Base-by-base conservation (phyloP, 108 stramenopile species). In the Seminavis robusta region DNA sequence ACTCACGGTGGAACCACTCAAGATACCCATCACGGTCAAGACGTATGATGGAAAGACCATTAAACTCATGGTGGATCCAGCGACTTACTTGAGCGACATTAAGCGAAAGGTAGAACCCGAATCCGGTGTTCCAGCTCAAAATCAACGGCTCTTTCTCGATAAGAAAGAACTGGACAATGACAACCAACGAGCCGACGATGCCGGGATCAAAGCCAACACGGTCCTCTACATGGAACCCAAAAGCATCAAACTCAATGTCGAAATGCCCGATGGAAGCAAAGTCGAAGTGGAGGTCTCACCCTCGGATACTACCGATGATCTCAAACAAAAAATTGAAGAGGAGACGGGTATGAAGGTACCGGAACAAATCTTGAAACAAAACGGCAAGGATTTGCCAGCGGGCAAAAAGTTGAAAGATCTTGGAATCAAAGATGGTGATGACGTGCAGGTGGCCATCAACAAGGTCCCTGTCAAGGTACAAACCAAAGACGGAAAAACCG, bases 151-250 rank as follows among this genome's bases (percentile, higher is more conserved):
- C 3, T 25, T 32, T 11, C 21, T 44, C 20, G 44, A 23, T 1
- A 54, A 46, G 10, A 23, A 47, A 13, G 44, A 45, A 25, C 29
- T 65, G 26, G 36, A 47, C 6, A 33, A 41, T 29, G 54, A 65
- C 26, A 29, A 10, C 2, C 47, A 36, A 31, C 19, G 44, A 11
- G 23, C 29, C 11, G 4, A 16, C n/a, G 63, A 65, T 1, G 32
- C 27, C 13, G 63, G 45, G 2, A 51, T 65, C 4, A 13, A 36
- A 26, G 63, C 53, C 13, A 46, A 46, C 19, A 21, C 43, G 24
- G 52, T 54, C 4, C 40, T 65, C 20, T 33, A 55, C 36, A 29
- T 65, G 32, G 63, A 65, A 28, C 63, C 63, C 0, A 52, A 32
- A 29, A 6, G 13, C 2, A 39, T 65, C 26, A 47, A n/a, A 23